A percentile compares a stretch with the other conserved stretches of the same genome.
Evolutionary conservation across 768 basidiomycete genomes (phyloP).

Genomic region (Lentinula guzmanii): DNA sequence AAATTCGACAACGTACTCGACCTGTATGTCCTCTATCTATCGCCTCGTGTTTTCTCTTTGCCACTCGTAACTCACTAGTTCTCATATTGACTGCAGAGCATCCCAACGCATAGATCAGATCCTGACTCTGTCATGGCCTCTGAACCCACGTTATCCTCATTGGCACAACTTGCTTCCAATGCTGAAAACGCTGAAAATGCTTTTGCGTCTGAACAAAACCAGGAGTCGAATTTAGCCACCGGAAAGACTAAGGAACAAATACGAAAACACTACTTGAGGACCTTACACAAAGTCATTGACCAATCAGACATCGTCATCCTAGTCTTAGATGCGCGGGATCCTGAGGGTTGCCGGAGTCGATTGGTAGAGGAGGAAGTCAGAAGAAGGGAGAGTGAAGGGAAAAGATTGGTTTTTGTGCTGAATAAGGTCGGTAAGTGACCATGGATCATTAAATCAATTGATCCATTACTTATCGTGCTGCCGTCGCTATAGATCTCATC

Average conservation of each 20-base stretch:
- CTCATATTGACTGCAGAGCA: constrained; percentile 10
- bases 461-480: not conserved
- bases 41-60: not conserved
- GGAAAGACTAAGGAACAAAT: constrained; percentile 60
- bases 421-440: constrained; percentile 84
- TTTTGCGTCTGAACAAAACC: constrained; percentile 5
- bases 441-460: not conserved
- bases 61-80: constrained; percentile 9
- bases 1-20: constrained; percentile 39
- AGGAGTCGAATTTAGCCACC: constrained; percentile 28
- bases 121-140: constrained; percentile 67
- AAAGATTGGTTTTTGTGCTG: constrained; percentile 89
- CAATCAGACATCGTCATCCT: constrained; percentile 87
- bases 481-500: constrained; percentile 63
- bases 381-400: constrained; percentile 79
- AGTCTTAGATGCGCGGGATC: constrained; percentile 91
- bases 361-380: constrained; percentile 94
- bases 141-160: constrained; percentile 54
- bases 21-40: constrained; percentile 24
- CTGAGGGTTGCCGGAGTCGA: constrained; percentile 86
- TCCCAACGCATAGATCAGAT: constrained; percentile 26
- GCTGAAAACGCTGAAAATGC: constrained; percentile 16
- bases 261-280: constrained; percentile 68
- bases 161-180: constrained; percentile 13
- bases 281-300: constrained; percentile 89